A percentile compares a stretch with the other conserved stretches of the same genome.
Conservation (phyloP, 2,329 filamentous ascomycete species). For the Spiromastix sp. region DNA sequence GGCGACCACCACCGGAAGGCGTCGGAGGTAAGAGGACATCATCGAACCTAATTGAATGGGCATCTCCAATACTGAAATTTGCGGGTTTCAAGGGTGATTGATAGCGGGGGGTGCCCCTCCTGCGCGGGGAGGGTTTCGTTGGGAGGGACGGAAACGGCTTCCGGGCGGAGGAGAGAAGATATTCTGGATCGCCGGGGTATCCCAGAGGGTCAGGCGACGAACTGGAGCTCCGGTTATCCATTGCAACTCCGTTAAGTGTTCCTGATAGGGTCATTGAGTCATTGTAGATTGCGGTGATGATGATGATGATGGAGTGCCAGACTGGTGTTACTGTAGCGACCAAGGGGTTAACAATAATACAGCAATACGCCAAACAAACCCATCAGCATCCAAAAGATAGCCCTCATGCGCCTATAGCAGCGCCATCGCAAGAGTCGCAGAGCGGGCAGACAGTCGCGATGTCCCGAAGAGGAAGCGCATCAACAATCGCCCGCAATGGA, state of each 20-base stretch:
- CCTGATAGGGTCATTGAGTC: no score
- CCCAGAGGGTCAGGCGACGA: slow-evolving; percentile 35
- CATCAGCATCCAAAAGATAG: no score
- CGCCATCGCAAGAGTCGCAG: no score
- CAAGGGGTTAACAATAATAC: no score
- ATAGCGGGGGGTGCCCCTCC: slow-evolving; percentile 24
- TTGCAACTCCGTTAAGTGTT: slow-evolving; percentile 11
- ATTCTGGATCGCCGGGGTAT: slow-evolving; percentile 31
- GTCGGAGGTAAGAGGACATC: slow-evolving; percentile 33
- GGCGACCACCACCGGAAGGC: slow-evolving; percentile 20
- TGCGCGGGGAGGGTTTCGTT: slow-evolving; percentile 29
- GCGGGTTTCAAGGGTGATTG: slow-evolving; percentile 6
- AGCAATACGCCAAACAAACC: no score
- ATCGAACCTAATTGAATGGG: slow-evolving; percentile 31
- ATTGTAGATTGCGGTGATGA: slow-evolving; percentile 1
- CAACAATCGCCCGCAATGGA: no score
- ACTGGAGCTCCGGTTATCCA: slow-evolving; percentile 26
- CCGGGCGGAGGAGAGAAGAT: slow-evolving; percentile 32
- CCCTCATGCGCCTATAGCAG: no score
- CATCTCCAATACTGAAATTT: slow-evolving; percentile 23
- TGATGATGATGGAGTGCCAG: no score
- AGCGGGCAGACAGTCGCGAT: no score
- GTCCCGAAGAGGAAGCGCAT: no score
- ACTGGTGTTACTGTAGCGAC: no score
- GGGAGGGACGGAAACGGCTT: slow-evolving; percentile 29